Evolutionary conservation across 805 yeast genomes (phyloP).

Genomic region (Saccharomycodes ludwigii): DNA sequence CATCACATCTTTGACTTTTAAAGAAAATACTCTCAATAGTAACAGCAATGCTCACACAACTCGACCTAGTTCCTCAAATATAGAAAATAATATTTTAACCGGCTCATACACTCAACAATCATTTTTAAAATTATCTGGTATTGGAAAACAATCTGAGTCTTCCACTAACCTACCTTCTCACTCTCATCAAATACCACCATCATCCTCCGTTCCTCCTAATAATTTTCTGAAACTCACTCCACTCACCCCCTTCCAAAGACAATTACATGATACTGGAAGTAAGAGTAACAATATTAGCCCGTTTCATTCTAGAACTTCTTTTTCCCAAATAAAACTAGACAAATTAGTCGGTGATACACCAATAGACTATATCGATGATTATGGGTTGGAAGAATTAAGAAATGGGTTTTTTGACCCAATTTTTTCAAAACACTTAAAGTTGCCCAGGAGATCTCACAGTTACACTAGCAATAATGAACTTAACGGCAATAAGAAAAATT

Average conservation of each 20-base stretch:
- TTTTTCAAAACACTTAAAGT: slow-evolving; percentile 23
- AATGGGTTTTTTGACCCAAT: slow-evolving; percentile 38
- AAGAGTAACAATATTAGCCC: background rate
- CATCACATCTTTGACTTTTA: background rate
- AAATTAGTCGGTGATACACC: slow-evolving; percentile 16
- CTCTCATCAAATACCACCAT: too few relatives aligned
- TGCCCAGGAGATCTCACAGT: slow-evolving; percentile 8
- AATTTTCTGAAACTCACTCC: background rate
- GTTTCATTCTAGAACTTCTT: slow-evolving; percentile 19
- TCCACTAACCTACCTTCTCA: background rate
- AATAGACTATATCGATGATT: slow-evolving; percentile 24
- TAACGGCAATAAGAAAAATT: background rate
- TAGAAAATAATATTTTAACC: background rate
- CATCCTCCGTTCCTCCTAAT: background rate
- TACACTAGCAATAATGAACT: background rate
- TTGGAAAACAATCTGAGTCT: background rate
- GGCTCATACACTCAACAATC: background rate
- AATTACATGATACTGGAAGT: background rate
- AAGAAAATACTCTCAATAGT: background rate
- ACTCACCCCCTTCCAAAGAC: too few relatives aligned
- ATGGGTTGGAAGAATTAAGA: slow-evolving; percentile 32
- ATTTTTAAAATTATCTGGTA: background rate
- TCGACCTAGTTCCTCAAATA: background rate
- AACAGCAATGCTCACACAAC: background rate
- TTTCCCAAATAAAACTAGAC: slow-evolving; percentile 24